phyloP scores from a whole-genome alignment of 179 eudicot species.

The Spinacia oleracea region DNA sequence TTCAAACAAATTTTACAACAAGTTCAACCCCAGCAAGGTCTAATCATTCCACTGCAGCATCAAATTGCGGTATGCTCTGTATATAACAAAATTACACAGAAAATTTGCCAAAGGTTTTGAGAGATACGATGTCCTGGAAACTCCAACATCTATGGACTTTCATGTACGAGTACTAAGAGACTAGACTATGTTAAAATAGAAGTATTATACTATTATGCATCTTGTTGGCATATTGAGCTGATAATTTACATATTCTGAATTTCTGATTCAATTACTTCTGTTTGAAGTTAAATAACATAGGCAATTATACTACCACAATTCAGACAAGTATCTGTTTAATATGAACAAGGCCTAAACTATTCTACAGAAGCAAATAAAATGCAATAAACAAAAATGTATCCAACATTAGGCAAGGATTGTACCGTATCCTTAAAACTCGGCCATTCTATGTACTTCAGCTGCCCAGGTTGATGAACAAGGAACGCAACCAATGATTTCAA shows the following conservation, averaged over 20 bases:
- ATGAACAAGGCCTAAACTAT: background rate
- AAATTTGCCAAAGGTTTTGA: background rate
- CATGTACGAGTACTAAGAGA: background rate
- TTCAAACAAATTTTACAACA: background rate
- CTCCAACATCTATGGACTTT: background rate
- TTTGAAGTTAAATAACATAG: background rate
- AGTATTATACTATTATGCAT: background rate
- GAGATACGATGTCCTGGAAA: background rate
- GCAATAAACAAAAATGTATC: background rate
- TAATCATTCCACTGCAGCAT: background rate
- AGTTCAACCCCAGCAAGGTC: background rate
- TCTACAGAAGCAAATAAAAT: background rate
- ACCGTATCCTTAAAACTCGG: conserved; percentile 85
- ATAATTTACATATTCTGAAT: background rate
- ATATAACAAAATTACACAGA: background rate
- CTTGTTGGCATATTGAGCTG: background rate
- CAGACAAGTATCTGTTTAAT: background rate
- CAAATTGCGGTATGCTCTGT: background rate
- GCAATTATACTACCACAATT: background rate
- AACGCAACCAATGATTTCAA: conserved; percentile 30
- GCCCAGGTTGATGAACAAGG: conserved; percentile 54
- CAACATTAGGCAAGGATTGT: background rate
- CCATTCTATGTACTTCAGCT: conserved; percentile 83
- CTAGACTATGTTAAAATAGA: background rate
- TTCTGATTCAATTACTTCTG: background rate